phyloP scores from a whole-genome alignment of 2,329 filamentous ascomycete genomes.

The Clarireedia homoeocarpa region DNA sequence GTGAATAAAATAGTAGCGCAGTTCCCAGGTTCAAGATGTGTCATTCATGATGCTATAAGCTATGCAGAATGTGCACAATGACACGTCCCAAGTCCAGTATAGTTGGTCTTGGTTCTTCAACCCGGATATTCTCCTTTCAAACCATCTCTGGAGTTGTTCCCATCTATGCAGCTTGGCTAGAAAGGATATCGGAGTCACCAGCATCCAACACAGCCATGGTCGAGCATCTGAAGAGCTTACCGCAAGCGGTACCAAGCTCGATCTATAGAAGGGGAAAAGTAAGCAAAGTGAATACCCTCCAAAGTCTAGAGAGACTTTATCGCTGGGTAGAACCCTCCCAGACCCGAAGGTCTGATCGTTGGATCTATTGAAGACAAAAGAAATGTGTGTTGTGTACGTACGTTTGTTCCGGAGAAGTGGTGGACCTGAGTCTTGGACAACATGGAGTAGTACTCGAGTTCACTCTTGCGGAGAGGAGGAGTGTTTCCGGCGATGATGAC shows the following conservation, averaged over 20 bases:
- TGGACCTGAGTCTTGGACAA: slow-evolving; percentile 90
- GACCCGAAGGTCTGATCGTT: slow-evolving; percentile 18
- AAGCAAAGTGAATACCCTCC: slow-evolving; percentile 58
- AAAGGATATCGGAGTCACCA: slow-evolving; percentile 97
- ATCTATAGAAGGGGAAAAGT: slow-evolving; percentile 66
- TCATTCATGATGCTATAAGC: slow-evolving; percentile 22
- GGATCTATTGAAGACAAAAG: slow-evolving; percentile 10
- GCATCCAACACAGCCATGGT: slow-evolving; percentile 96
- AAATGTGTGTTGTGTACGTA: slow-evolving; percentile 51
- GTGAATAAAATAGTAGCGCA: neutral
- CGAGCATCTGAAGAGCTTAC: slow-evolving; percentile 97
- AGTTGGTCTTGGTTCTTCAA: neutral
- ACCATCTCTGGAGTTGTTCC: neutral
- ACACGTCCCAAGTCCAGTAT: slow-evolving; percentile 3
- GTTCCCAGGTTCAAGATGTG: slow-evolving; percentile 13
- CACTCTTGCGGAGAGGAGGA: slow-evolving; percentile 93
- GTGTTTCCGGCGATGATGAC: slow-evolving; percentile 96
- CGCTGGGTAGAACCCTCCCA: slow-evolving; percentile 60
- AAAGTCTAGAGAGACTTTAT: slow-evolving; percentile 84
- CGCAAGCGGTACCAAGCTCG: slow-evolving; percentile 94
- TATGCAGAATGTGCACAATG: slow-evolving; percentile 9
- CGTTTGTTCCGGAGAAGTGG: slow-evolving; percentile 98
- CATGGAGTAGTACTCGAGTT: slow-evolving; percentile 95
- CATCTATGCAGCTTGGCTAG: slow-evolving; percentile 59
- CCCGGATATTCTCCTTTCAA: slow-evolving; percentile 6